phyloP scores from a whole-genome alignment of 768 basidiomycete genomes.

The Tephrocybe sp. region DNA sequence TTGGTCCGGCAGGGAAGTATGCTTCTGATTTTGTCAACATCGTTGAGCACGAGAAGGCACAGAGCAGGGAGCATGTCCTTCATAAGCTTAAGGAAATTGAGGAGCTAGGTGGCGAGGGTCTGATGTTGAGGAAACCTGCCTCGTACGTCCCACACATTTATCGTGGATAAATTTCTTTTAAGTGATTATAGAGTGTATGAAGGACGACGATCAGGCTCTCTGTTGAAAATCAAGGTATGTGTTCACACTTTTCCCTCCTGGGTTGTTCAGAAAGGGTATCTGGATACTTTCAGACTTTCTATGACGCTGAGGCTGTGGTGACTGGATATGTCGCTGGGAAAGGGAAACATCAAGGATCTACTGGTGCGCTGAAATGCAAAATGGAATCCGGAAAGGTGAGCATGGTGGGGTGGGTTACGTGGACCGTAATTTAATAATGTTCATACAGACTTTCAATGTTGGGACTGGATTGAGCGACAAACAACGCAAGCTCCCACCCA shows the following conservation, averaged over 20 bases:
- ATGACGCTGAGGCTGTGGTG: slow-evolving; percentile 58
- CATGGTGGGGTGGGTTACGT: neutral
- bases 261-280: neutral
- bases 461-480: slow-evolving; percentile 55
- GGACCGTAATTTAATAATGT: neutral
- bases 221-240: slow-evolving; percentile 53
- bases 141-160: slow-evolving; percentile 35
- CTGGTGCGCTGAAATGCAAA: slow-evolving; percentile 51
- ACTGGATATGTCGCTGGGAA: slow-evolving; percentile 56
- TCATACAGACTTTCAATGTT: slow-evolving; percentile 48
- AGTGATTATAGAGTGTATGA: slow-evolving; percentile 41
- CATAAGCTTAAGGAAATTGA: slow-evolving; percentile 55
- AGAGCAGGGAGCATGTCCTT: slow-evolving; percentile 47
- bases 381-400: slow-evolving; percentile 61
- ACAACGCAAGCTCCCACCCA: slow-evolving; percentile 52
- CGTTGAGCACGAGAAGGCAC: slow-evolving; percentile 46
- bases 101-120: slow-evolving; percentile 51
- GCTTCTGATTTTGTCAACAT: slow-evolving; percentile 40
- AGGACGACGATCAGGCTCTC: slow-evolving; percentile 42
- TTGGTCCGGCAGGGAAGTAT: slow-evolving; percentile 45
- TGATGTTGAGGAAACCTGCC: slow-evolving; percentile 52
- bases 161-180: neutral
- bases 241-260: neutral
- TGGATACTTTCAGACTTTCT: slow-evolving; percentile 41
- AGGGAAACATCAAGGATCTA: slow-evolving; percentile 46